These are phyloP conservation scores for Davidsoniella virescens DNA, from an alignment of 2,329 filamentous ascomycete genomes.

Conservation along the genomic window DNA sequence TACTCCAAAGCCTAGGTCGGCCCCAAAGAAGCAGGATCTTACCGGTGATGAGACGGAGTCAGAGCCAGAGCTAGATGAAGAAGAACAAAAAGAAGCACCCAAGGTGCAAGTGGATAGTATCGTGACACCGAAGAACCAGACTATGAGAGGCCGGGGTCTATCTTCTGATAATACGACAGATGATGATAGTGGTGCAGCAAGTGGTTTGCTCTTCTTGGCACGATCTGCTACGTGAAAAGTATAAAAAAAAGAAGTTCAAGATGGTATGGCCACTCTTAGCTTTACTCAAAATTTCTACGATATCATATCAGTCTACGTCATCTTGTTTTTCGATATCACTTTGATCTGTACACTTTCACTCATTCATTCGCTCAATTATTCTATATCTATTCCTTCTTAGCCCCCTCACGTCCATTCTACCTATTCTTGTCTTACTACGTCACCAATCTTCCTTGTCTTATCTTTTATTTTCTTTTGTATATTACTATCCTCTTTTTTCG, in stretches of 20 bases:
- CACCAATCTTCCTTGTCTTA: background rate
- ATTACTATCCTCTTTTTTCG: too few relatives aligned
- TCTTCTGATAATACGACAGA: conserved; percentile 21
- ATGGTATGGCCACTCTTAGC: background rate
- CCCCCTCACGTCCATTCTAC: background rate
- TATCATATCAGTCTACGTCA: too few relatives aligned
- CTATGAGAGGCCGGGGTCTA: background rate
- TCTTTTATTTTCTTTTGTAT: background rate
- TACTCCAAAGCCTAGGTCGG: background rate
- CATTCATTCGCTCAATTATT: too few relatives aligned
- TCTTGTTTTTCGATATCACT: too few relatives aligned
- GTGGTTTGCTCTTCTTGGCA: conserved; percentile 22
- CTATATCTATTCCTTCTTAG: too few relatives aligned
- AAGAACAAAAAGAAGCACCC: background rate
- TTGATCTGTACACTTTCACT: too few relatives aligned
- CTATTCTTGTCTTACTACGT: too few relatives aligned
- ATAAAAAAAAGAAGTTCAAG: too few relatives aligned
- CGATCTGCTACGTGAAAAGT: background rate
- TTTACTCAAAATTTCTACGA: too few relatives aligned
- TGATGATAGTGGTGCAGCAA: conserved; percentile 20
- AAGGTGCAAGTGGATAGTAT: background rate
- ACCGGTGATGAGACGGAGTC: conserved; percentile 10
- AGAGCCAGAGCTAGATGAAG: conserved; percentile 17
- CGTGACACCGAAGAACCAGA: conserved; percentile 5
- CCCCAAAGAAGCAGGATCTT: background rate